Evolutionary conservation across 129 eudicot species (phyloP), one percentile per base, ranked within the genome.

Genomic region (Smallanthus sonchifolius): DNA sequence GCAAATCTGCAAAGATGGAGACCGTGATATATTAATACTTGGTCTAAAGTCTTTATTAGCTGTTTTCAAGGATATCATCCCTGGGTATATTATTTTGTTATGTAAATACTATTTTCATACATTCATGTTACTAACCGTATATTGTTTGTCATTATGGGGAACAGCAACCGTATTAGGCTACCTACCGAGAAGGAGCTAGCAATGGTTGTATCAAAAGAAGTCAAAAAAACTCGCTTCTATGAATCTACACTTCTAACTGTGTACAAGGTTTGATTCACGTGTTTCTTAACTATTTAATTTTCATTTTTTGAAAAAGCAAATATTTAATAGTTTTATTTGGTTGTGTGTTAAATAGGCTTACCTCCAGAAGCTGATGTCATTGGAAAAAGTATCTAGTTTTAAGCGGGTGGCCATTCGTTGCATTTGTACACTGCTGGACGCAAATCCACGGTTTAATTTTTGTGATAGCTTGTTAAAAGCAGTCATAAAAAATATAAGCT

Each of bases 181-280:
- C 99, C 97, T 20, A 95, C 99, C 28, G 97, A 88, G 43, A 95
- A 95, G 87, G 99, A 95, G 87, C 90, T 75, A 68, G 90, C 85
- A 81, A 88, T 91, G 97, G 85, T 77, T 63, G 89, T 95, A 17
- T 91, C 97, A 3, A 95, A 91, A 83, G 86, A 78, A 48, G 83
- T 91, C 52, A 91, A 87, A 68, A 95, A 91, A 76, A 85, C 83
- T 79, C 96, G 97, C 5, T 85, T 83, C 63, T 91, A 86, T 69
- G 99, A 95, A 78, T 83, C 92, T 49, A 95, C 97, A 11, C 91
- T 95, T 62, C 40, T 88, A 77, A 84, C 88, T 28, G 84, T 85
- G 15, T 95, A 95, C 87, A 88, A 95, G 99, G 99, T 95, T 47
- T 38, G 81, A 35, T 52, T 43, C 71, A 42, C 60, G 14, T 34